phyloP scores from a whole-genome alignment of 768 basidiomycete genomes.

The Lactarius sanguifluus region DNA sequence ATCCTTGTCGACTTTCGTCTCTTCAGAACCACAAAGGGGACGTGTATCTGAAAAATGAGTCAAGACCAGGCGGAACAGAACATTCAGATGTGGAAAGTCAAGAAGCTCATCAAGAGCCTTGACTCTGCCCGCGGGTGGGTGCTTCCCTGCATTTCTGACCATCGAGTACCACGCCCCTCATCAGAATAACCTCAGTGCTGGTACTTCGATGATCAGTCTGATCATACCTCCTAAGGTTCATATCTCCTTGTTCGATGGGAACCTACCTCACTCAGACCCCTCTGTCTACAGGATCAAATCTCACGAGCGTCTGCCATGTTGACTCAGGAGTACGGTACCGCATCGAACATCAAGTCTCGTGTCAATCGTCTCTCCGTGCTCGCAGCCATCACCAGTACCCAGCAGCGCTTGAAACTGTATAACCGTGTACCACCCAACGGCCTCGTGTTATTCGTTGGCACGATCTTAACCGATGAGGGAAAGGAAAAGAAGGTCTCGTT shows the following conservation, averaged over 20 bases:
- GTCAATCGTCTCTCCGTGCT: constrained; percentile 97
- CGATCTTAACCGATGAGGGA: constrained; percentile 96
- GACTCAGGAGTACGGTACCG: constrained; percentile 97
- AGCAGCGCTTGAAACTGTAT: constrained; percentile 96
- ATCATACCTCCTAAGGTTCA: constrained; percentile 91
- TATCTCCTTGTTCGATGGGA: neutral
- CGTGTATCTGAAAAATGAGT: constrained; percentile 55
- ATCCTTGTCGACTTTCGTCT: constrained; percentile 11
- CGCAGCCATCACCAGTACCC: constrained; percentile 97
- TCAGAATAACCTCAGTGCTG: constrained; percentile 57
- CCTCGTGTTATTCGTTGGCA: constrained; percentile 96
- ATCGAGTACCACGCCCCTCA: neutral
- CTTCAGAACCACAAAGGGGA: constrained; percentile 8
- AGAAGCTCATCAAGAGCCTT: constrained; percentile 98
- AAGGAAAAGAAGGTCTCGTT: constrained; percentile 99
- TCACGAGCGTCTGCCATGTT: constrained; percentile 93
- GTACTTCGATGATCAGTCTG: constrained; percentile 98
- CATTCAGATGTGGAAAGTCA: constrained; percentile 98
- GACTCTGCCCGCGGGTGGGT: constrained; percentile 85
- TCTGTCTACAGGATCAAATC: constrained; percentile 74
- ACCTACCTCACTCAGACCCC: constrained; percentile 17
- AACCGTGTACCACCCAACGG: constrained; percentile 96
- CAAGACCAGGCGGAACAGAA: constrained; percentile 89
- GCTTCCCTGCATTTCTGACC: constrained; percentile 1
- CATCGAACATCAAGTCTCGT: constrained; percentile 99